Evolutionary conservation across 805 yeast species (phyloP), one percentile per base, ranked within the genome.

Genomic region (Isabelozyma pseudorhagii): DNA sequence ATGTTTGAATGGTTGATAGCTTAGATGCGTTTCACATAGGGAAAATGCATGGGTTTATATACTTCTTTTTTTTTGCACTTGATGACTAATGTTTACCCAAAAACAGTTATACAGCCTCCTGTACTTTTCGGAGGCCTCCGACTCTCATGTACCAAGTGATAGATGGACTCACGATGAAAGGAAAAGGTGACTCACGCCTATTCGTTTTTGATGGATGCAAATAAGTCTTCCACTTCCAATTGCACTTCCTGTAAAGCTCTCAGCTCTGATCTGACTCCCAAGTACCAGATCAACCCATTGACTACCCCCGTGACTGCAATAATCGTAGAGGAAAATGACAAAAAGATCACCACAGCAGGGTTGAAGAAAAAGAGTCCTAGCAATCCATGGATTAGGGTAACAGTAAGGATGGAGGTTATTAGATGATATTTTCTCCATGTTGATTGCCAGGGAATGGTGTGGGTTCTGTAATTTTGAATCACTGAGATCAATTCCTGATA

Each of bases 231-330:
- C 1, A 91, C 87, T 62, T 93, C 96, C 55, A 76, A 66, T 50
- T 79, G 78, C 5, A 90, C 90, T 67, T 93, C 98, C 21, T 68
- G 70, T 44, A 94, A 67, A 0, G 92, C 93, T 44, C 98, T 73
- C 46, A 72, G 64, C 62, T 94, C 99, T n/a, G 82, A 77, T 34
- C 90, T 74, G 0, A 96, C 96, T 62, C 92, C 93, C 29, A 90
- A 61, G 49, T 76, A 79, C 40, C 93, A 92, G 42, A 94, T 87
- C 48, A 89, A 60, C 0, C 96, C 96, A 61, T 90, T 84, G 1
- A 87, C 63, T 0, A 80, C 69, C 0, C 97, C 97, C 0, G 92
- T 77, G 3, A 83, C 75, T 0, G 83, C 76, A 3, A 90, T 63
- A 0, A 82, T 55, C 0, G 81, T 72, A 1, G 87, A 78, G 4